phyloP scores from a whole-genome alignment of 2,329 filamentous ascomycete genomes.

The Microdochium bolleyi region DNA sequence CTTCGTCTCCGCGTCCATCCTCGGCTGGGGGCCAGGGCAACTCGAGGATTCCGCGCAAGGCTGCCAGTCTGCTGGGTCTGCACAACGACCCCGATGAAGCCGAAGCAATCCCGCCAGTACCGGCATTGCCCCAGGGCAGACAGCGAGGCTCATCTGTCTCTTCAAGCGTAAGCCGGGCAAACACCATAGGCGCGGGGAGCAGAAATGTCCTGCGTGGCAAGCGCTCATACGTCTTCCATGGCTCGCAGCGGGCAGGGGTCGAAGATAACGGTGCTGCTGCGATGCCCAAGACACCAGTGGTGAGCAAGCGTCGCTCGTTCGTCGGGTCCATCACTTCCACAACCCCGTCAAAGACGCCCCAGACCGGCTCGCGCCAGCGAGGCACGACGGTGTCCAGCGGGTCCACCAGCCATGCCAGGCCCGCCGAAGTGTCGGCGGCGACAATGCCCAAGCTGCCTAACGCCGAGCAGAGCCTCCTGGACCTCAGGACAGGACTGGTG shows the following conservation, averaged over 20 bases:
- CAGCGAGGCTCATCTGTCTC: not conserved
- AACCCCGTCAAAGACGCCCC: not conserved
- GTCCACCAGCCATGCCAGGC: not conserved
- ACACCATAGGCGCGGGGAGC: not conserved
- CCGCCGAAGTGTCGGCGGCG: conserved; percentile 10
- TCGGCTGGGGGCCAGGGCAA: conserved; percentile 5
- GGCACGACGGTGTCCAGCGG: not conserved
- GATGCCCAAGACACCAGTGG: not conserved
- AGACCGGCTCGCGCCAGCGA: not conserved
- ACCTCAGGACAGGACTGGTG: conserved; percentile 40
- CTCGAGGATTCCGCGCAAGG: conserved; percentile 29
- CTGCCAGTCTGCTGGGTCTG: conserved; percentile 42
- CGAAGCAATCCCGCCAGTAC: not conserved
- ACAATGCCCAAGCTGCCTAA: conserved; percentile 4
- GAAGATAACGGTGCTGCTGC: not conserved
- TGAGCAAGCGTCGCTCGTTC: not conserved
- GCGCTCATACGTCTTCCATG: not conserved
- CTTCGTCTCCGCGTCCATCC: conserved; percentile 2
- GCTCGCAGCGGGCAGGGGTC: not conserved
- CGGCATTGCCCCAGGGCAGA: not conserved
- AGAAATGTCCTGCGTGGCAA: not conserved
- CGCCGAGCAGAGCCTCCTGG: conserved; percentile 21
- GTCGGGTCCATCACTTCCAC: not conserved
- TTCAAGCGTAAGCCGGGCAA: not conserved
- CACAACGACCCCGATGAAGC: not conserved